Evolutionary conservation across 208 protist species (phyloP), one percentile per base, ranked within the genome.

Genomic region (Leishmania major): DNA sequence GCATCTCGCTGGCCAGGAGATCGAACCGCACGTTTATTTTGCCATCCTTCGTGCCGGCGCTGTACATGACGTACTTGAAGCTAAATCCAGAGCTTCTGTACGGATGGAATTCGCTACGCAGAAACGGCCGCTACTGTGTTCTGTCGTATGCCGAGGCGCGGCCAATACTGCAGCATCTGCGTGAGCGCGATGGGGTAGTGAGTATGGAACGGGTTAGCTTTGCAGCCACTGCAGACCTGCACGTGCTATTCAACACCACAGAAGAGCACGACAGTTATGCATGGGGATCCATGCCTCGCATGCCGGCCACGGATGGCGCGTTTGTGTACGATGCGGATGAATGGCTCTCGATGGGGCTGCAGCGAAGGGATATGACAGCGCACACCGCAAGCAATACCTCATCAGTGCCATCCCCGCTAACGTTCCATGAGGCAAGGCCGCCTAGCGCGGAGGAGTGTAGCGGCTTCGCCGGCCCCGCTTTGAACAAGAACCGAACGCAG

Each of bases 61-160:
- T 72, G 7, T 62, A 77, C 35, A n/a, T 62, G 31, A 17, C 13
- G 0, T 76, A 57, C 49, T 22, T 84, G 57, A 78, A 69, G 57
- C 6, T 84, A 2, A 60, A 62, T 72, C 67, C 75, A 1, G 69
- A 80, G 59, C 53, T 80, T 37, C 7, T 84, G 22, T 84, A 80
- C 47, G 81, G 81, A 11, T 84, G 81, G 81, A 77, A 84, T 49
- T 43, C 75, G 47, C 67, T 80, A 40, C 81, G 81, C 19, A 67
- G 75, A 69, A 17, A 64, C 13, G 76, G 76, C n/a, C 47, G n/a
- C 47, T 80, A 80, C 76, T 84, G 81, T 47, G 7, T 72, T n/a
- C 31, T 80, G 43, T 76, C 81, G 7, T 84, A 84, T 59, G 22
- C 64, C n/a, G 75, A 84, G 69, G 81, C 69, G 13, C 75, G 76